Base-by-base conservation (phyloP, 495 filamentous ascomycete genomes). In the Aspergillus indologenus region DNA sequence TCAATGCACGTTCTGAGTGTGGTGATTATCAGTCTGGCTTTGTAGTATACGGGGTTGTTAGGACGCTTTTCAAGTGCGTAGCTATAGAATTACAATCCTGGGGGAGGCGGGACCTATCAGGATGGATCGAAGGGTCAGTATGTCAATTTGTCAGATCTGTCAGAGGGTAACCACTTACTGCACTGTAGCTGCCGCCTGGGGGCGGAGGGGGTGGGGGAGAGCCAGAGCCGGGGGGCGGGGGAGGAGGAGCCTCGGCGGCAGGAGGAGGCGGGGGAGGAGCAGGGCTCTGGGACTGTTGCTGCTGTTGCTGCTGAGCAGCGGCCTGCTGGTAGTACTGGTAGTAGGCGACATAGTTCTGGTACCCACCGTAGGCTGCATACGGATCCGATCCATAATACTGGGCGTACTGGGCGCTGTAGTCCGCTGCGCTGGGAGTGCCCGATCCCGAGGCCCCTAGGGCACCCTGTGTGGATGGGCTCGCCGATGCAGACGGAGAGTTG, bases 281-380 rank as follows among this genome's bases (percentile, higher is more conserved):
- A 62, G 69, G 57, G 48, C 55, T 71, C 67, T 64, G 79, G 62
- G 52, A 72, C 67, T 60, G 76, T 74, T 50, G 79, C 68, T 71
- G 71, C 34, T 68, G 71, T 50, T 76, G 72, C 61, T 81, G 79
- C 54, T 79, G 81, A 56, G 84, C 82, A 43, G 79, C 78, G 44
- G 77, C 80, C 64, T 85, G 81, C 58, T 87, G 84, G 56, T 91
- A 88, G 67, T 91, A 91, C 65, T 88, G 84, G 62, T 85, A 86
- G 66, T 80, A 78, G 40, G 76, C 75, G 51, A 90, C 78, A 57
- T 96, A 92, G 44, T 83, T 85, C 61, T 84, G 80, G 66, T 94
- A 94, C 23, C 94, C 94, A 57, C 94, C 94, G 60, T 95, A 97
- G 24, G 89, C 87, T 4, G 90, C 91, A 69, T 97, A 98, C 0